Conservation (phyloP, 2,329 filamentous ascomycete species). For the Diaporthe helianthi region DNA sequence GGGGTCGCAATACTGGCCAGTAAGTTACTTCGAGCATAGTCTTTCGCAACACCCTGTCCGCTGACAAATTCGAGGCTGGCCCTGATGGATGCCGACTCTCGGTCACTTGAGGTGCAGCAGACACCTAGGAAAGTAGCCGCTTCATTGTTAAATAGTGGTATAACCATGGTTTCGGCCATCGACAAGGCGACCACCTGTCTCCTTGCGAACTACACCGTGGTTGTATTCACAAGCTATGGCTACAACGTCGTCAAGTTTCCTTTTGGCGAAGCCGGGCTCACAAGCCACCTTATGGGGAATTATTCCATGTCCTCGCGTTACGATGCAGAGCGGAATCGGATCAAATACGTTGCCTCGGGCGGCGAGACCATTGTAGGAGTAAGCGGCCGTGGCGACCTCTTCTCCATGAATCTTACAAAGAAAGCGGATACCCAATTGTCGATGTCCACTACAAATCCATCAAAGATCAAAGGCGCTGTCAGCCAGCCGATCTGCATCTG, state of each 20-base stretch:
- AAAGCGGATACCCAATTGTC: slow-evolving; percentile 67
- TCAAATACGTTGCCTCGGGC: slow-evolving; percentile 80
- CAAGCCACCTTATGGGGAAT: slow-evolving; percentile 69
- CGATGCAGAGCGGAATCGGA: slow-evolving; percentile 69
- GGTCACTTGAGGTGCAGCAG: slow-evolving; percentile 83
- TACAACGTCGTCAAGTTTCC: slow-evolving; percentile 92
- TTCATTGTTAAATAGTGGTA: slow-evolving; percentile 76
- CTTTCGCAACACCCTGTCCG: no score
- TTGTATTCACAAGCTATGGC: slow-evolving; percentile 94
- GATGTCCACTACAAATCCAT: slow-evolving; percentile 88
- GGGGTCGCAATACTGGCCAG: slow-evolving; percentile 94
- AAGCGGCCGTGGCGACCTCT: slow-evolving; percentile 84
- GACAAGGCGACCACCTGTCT: slow-evolving; percentile 88
- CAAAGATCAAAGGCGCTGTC: slow-evolving; percentile 85
- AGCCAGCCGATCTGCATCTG: slow-evolving; percentile 83
- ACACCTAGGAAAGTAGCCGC: slow-evolving; percentile 87
- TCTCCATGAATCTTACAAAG: slow-evolving; percentile 79
- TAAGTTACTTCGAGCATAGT: not conserved
- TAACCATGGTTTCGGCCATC: slow-evolving; percentile 84
- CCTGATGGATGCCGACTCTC: slow-evolving; percentile 92
- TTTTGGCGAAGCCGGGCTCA: slow-evolving; percentile 68
- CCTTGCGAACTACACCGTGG: slow-evolving; percentile 86
- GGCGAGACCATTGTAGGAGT: slow-evolving; percentile 92
- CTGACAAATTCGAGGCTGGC: slow-evolving; percentile 61
- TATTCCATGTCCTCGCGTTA: slow-evolving; percentile 71